Base-by-base conservation (phyloP, 192 early-diverging fungal genomes). In the Entomortierella beljakovae region DNA sequence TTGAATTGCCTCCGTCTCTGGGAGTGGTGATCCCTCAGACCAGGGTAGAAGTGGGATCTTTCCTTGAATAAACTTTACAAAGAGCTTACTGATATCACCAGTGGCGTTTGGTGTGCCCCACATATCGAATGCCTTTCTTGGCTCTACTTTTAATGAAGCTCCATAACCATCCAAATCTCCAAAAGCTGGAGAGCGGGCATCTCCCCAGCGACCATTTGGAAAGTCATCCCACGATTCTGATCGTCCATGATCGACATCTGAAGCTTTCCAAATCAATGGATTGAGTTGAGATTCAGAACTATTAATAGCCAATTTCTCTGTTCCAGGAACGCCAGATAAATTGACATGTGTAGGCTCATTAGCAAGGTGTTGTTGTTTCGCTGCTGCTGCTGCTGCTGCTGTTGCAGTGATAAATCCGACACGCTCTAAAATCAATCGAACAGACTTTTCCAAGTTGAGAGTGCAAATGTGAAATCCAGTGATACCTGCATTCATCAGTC, bases 201-300 rank as follows among this genome's bases (percentile, higher is more conserved):
- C 92, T 60, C 94, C 94, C 89, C 91, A 95, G 15, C 94, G 88
- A 23, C 94, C 94, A 70, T 95, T 95, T n/a, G 93, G 94, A 71
- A 94, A 95, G 51, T 95, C 92, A 86, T 95, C 93, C 94, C 94
- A 95, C 0, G 71, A 76, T 62, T 93, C 92, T 23, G 93, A 91
- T n/a, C 88, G 85, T 50, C 86, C 76, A 55, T 88, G 80, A 67
- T 87, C 83, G 10, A 54, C 66, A 23, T 65, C 72, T 31, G 37
- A 20, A 8, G 84, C 73, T 53, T 83, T 89, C 89, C 89, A 90
- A 35, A 85, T 84, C 80, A 90, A 65, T 25, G 89, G 87, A 54
- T 86, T 85, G 50, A 89, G 67, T 25, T 55, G 26, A 3, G 42
- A 18, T 0, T 71, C 69, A 20, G 28, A 11, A 26, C 18, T 23